phyloP scores from a whole-genome alignment of 1,284 basidiomycete genomes.

The Leccinum subspadiceum region DNA sequence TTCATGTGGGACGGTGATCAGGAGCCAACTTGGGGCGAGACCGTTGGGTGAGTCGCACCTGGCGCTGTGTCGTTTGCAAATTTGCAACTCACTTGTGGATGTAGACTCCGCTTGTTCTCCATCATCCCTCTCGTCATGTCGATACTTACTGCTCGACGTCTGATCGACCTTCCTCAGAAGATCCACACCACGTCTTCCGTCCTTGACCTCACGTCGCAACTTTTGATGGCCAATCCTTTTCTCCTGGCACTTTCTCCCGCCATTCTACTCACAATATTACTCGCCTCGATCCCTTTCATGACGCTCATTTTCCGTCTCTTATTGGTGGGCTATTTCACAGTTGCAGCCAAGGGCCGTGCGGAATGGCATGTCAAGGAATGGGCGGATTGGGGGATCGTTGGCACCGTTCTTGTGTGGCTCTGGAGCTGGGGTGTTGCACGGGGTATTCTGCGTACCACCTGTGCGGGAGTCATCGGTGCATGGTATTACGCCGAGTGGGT shows the following conservation, averaged over 20 bases:
- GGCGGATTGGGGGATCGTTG: constrained; percentile 80
- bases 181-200: constrained; percentile 73
- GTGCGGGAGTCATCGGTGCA: constrained; percentile 82
- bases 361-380: constrained; percentile 79
- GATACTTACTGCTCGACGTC: constrained; percentile 66
- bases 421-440: constrained; percentile 91
- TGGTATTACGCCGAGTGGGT: constrained; percentile 89
- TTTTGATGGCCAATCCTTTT: constrained; percentile 79
- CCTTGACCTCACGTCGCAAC: constrained; percentile 76
- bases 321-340: constrained; percentile 63
- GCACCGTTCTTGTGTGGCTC: constrained; percentile 72
- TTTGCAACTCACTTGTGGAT: constrained; percentile 1
- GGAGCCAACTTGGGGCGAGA: constrained; percentile 77
- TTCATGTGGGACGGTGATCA: constrained; percentile 78
- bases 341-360: constrained; percentile 35
- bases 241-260: constrained; percentile 79
- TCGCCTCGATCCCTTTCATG: constrained; percentile 82
- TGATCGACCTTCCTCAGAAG: constrained; percentile 65
- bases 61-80: neutral
- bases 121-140: constrained; percentile 73
- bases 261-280: constrained; percentile 69
- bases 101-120: constrained; percentile 73
- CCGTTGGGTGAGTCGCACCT: constrained; percentile 63
- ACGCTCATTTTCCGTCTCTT: constrained; percentile 82
- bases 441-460: constrained; percentile 76